Evolutionary conservation across 805 yeast species (phyloP).

Genomic region (Cyberlindnera xylosilytica): DNA sequence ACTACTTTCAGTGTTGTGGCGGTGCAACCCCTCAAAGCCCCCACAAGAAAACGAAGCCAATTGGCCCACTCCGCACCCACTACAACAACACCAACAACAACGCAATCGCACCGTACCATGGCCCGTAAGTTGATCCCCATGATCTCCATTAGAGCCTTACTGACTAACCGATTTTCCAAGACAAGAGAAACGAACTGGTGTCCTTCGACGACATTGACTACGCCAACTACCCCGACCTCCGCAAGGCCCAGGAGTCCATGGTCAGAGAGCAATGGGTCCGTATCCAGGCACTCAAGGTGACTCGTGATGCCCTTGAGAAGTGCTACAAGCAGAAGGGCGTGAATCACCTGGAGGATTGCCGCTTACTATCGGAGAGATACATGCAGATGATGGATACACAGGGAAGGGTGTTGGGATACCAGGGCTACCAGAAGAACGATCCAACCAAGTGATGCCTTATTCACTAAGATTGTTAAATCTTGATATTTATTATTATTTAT

Average conservation of each 20-base stretch:
- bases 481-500: slow-evolving; percentile 6
- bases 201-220: slow-evolving; percentile 84
- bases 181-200: slow-evolving; percentile 61
- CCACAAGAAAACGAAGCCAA: slow-evolving; percentile 8
- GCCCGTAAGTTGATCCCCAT: background rate
- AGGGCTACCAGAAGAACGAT: slow-evolving; percentile 88
- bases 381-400: slow-evolving; percentile 67
- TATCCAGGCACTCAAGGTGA: slow-evolving; percentile 59
- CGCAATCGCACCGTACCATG: background rate
- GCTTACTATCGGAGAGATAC: slow-evolving; percentile 71
- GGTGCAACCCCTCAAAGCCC: background rate
- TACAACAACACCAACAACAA: background rate
- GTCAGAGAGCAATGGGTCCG: slow-evolving; percentile 79
- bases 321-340: slow-evolving; percentile 62
- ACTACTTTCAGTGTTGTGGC: too few species aligned
- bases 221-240: slow-evolving; percentile 57
- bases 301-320: slow-evolving; percentile 71
- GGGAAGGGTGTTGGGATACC: slow-evolving; percentile 65
- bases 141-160: too few species aligned
- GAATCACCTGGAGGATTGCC: slow-evolving; percentile 76
- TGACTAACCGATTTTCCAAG: too few species aligned
- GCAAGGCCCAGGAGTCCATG: slow-evolving; percentile 73
- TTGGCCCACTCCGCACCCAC: background rate
- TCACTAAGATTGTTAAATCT: too few species aligned
- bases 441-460: slow-evolving; percentile 67